Evolutionary conservation across 202 grass and related monocot genomes (phyloP), one percentile per base, ranked within the genome.

Genomic region (Setaria viridis): DNA sequence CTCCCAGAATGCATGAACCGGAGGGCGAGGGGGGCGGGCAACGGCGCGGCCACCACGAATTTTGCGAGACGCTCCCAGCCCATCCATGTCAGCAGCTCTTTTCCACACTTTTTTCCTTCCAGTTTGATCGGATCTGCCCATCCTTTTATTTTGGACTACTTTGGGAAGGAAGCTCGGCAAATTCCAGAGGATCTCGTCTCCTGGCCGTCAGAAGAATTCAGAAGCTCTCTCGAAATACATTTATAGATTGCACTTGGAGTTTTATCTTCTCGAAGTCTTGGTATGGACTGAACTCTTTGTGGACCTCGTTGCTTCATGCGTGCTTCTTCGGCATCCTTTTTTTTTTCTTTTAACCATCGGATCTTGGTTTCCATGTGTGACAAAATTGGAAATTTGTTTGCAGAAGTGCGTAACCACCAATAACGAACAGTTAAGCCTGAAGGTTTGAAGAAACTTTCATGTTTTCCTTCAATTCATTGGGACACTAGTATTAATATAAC

Each of bases 21-120:
- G 4, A 62, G 1, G 58, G n/a, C 60, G 60, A 54, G 35, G 19
- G 19, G 41, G 9, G 7, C 67, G 19, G 19, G 2, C 17, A 50
- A 21, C 4, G 62, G 13, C 20, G 62, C 63, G 63, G 11, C 6
- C 79, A 56, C 65, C 65, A 16, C 56, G 79, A 81, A 81, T 81
- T 65, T 64, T 48, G 29, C 37, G 54, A 16, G 70, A 57, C 70
- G 4, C 9, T 42, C 33, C 55, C 63, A 21, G 10, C 65, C 29
- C 45, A 12, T 81, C 79, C 33, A 62, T 60, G 9, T 76, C 51
- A 39, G 51, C 14, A 47, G 66, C 17, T 80, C 37, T 60, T 76
- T 48, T 35, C 50, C 0, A 15, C 30, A 46, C 1, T 50, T 74
- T 5, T 21, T 39, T 9, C 4, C n/a, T 74, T 5, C 7, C 5